Evolutionary conservation across 2,329 filamentous ascomycete genomes (phyloP).

Genomic region (Colletotrichum shisoi): DNA sequence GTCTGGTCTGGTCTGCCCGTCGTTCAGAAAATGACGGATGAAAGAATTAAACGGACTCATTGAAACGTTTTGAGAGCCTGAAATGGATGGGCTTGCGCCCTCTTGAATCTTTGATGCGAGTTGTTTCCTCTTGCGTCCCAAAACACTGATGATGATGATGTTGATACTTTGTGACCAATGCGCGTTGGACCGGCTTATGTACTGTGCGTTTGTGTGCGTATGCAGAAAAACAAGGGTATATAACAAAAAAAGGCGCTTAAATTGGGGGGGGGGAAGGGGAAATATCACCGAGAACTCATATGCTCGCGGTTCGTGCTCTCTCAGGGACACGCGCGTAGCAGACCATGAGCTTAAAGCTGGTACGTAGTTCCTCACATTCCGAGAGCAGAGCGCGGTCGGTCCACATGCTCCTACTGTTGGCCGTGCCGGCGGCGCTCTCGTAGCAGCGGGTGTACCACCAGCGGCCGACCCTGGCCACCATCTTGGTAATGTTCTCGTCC

Average conservation of each 20-base stretch:
- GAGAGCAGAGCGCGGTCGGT: conserved; percentile 74
- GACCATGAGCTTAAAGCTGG: conserved; percentile 88
- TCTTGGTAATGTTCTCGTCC: conserved; percentile 88
- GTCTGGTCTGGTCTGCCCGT: conserved; percentile 24
- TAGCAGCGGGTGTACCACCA: conserved; percentile 99
- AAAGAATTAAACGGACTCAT: background rate
- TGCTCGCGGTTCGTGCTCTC: conserved; percentile 56
- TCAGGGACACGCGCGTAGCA: conserved; percentile 87
- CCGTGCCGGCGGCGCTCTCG: conserved; percentile 69
- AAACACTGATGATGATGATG: conserved; percentile 2
- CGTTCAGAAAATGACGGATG: background rate
- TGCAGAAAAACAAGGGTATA: conserved; percentile 5
- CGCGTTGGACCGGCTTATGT: conserved; percentile 9
- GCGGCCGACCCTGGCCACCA: conserved; percentile 87
- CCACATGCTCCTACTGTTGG: conserved; percentile 73
- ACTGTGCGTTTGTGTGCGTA: background rate
- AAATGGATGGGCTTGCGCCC: conserved; percentile 37
- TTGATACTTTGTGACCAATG: conserved; percentile 1
- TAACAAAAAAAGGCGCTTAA: conserved; percentile 10
- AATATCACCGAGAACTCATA: conserved; percentile 46
- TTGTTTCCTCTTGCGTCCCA: conserved; percentile 14
- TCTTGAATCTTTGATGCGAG: conserved; percentile 35
- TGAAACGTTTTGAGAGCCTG: background rate
- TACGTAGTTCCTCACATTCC: conserved; percentile 87
- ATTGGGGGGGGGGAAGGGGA: background rate